Percentiles rank a stretch among this genome's conserved stretches.
These are phyloP conservation scores for Apiotrichum brassicae DNA, from an alignment of 1,284 basidiomycete species.

Conservation along the genomic window DNA sequence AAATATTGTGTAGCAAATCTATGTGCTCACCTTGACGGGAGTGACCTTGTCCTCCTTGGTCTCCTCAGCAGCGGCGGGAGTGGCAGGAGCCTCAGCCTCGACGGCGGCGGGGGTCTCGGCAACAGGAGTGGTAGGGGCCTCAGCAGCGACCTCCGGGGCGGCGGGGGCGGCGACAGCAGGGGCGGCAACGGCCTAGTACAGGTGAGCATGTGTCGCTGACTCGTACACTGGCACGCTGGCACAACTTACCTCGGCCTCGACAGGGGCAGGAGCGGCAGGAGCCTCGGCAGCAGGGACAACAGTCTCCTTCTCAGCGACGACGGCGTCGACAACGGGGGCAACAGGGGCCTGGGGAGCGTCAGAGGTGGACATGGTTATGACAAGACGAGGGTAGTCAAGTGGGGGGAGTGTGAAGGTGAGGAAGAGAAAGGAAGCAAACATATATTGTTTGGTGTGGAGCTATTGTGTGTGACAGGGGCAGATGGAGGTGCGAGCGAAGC, in stretches of 20 bases:
- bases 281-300: conserved; percentile 15
- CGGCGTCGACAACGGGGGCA: conserved; percentile 12
- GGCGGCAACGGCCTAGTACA: too few species aligned
- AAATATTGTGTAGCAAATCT: too few species aligned
- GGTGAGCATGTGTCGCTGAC: too few species aligned
- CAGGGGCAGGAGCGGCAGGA: too few species aligned
- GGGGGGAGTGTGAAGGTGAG: background rate
- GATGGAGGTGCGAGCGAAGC: too few species aligned
- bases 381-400: too few species aligned
- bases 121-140: conserved; percentile 2
- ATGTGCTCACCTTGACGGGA: conserved; percentile 24
- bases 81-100: background rate
- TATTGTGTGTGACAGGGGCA: too few species aligned
- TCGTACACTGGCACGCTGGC: too few species aligned
- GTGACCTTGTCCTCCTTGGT: conserved; percentile 17
- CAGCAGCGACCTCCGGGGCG: conserved; percentile 1
- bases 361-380: background rate
- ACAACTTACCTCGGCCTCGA: conserved; percentile 1
- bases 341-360: conserved; percentile 48
- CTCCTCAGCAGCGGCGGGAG: background rate
- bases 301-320: conserved; percentile 18
- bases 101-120: conserved; percentile 2
- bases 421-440: background rate
- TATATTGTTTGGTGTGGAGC: background rate
- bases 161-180: background rate